phyloP scores from a whole-genome alignment of 1,139 yeast species.

The Geotrichum candidum region DNA sequence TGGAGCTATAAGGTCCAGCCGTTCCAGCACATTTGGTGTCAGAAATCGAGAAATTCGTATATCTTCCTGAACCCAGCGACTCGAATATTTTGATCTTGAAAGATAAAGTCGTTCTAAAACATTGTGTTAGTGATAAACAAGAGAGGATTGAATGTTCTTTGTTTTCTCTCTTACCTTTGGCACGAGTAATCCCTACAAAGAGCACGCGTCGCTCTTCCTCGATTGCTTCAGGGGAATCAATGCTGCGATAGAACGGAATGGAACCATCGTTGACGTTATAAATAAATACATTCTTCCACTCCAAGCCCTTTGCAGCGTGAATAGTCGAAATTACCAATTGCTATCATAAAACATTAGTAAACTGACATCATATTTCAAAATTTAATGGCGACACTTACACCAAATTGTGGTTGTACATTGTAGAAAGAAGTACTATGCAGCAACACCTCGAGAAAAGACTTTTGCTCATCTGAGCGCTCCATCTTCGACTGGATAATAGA shows the following conservation, averaged over 20 bases:
- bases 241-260: conserved; percentile 28
- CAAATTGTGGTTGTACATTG: conserved; percentile 6
- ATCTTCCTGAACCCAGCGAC: neutral
- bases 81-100: neutral
- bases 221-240: conserved; percentile 36
- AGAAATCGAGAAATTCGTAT: conserved; percentile 1
- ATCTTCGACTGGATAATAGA: conserved; percentile 27
- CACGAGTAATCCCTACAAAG: conserved; percentile 85
- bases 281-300: conserved; percentile 88
- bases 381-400: conserved; percentile 3
- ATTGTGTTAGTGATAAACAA: neutral
- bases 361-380: neutral
- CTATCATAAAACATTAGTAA: neutral
- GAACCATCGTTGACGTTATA: conserved; percentile 36
- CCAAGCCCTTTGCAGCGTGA: conserved; percentile 89
- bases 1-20: neutral
- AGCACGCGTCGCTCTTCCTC: conserved; percentile 79
- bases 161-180: conserved; percentile 40
- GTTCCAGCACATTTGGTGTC: neutral
- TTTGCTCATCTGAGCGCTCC: neutral
- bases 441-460: conserved; percentile 4
- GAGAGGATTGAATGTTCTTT: neutral
- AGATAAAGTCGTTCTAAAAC: neutral
- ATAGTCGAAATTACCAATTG: conserved; percentile 53
- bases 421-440: conserved; percentile 5